phyloP scores from a whole-genome alignment of 75 land plant genomes.

The Isoetes taiwanensis region DNA sequence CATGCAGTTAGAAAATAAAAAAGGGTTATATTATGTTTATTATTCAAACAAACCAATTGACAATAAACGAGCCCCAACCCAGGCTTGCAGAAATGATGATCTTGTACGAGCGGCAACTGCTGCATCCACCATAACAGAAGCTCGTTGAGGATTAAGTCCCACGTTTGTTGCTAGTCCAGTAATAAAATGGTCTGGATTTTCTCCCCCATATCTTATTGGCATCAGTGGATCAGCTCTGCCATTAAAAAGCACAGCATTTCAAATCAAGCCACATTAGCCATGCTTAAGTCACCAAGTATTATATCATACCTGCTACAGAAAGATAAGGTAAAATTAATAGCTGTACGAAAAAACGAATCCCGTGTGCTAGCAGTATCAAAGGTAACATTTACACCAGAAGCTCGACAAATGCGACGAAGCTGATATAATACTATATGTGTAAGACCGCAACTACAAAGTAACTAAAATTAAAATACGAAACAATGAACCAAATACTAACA shows the following conservation, averaged over 20 bases:
- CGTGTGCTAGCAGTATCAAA: constrained; percentile 60
- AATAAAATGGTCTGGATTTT: constrained; percentile 44
- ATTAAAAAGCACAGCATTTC: not conserved
- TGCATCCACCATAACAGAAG: constrained; percentile 63
- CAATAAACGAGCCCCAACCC: too few relatives aligned
- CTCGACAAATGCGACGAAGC: constrained; percentile 67
- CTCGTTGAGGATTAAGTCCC: constrained; percentile 49
- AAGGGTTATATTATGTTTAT: too few relatives aligned
- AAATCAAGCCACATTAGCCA: not conserved
- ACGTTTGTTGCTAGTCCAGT: constrained; percentile 76
- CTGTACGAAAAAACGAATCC: constrained; percentile 72
- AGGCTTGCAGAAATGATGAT: constrained; percentile 64
- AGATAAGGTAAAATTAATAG: constrained; percentile 50
- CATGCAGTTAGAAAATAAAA: too few relatives aligned
- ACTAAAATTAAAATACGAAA: not conserved
- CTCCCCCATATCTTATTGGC: constrained; percentile 25
- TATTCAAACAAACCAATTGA: too few relatives aligned
- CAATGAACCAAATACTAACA: constrained; percentile 16
- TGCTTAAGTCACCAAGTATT: not conserved
- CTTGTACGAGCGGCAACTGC: constrained; percentile 86
- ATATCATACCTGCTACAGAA: constrained; percentile 43
- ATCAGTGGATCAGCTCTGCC: not conserved
- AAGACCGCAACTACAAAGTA: too few relatives aligned
- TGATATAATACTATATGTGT: constrained; percentile 9
- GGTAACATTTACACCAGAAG: constrained; percentile 40